These are phyloP conservation scores for Eucommia ulmoides DNA, from an alignment of 257 asterid genomes.

Conservation along the genomic window DNA sequence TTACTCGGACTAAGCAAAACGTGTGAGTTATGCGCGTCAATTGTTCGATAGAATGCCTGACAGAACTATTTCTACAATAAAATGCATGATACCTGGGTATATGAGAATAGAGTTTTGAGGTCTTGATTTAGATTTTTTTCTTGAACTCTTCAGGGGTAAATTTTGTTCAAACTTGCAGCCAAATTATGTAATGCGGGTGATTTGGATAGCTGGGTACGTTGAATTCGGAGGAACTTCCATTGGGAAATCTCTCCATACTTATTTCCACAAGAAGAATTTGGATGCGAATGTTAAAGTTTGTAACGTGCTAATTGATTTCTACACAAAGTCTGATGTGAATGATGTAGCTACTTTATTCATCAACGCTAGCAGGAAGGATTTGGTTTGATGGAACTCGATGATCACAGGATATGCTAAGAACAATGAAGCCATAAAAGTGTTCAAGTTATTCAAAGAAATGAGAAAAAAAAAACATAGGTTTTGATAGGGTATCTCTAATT, in stretches of 20 bases:
- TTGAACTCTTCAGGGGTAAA: conserved; percentile 24
- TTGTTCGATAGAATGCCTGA: conserved; percentile 23
- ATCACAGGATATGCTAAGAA: conserved; percentile 20
- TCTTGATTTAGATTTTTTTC: conserved; percentile 23
- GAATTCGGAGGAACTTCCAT: conserved; percentile 16
- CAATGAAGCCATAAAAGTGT: too few species aligned
- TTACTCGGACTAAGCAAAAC: conserved; percentile 24
- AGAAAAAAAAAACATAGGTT: too few species aligned
- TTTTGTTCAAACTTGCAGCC: conserved; percentile 28
- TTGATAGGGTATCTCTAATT: too few species aligned
- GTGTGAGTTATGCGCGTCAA: conserved; percentile 17
- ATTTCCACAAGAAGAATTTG: conserved; percentile 25
- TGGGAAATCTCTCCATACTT: conserved; percentile 27
- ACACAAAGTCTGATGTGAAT: conserved; percentile 20
- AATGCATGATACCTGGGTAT: conserved; percentile 36
- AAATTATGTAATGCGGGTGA: conserved; percentile 26
- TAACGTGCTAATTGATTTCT: conserved; percentile 30
- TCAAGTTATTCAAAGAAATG: too few species aligned
- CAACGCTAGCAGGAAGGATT: conserved; percentile 18
- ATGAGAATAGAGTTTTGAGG: conserved; percentile 20
- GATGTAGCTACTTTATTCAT: conserved; percentile 26
- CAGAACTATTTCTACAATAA: conserved; percentile 29
- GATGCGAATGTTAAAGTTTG: conserved; percentile 21
- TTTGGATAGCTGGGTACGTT: conserved; percentile 26
- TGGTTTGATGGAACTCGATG: conserved; percentile 36